A percentile compares a stretch with the other conserved stretches of the same genome.
Conservation (phyloP, 306 rosid genomes). For the Delonix regia region DNA sequence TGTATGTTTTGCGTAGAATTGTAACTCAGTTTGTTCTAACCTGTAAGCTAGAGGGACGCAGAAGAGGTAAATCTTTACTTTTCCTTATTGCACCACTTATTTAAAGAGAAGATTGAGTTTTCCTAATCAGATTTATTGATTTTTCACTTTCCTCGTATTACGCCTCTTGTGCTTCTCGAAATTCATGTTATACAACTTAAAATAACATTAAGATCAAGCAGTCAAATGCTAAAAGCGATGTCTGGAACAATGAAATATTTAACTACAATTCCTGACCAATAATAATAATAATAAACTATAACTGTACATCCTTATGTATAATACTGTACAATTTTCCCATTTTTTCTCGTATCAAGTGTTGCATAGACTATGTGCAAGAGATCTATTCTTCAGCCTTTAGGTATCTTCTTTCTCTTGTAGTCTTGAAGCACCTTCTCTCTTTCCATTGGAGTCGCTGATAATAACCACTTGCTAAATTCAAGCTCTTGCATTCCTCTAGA, state of each 20-base stretch:
- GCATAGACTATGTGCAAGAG: conserved; percentile 1
- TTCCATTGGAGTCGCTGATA: conserved; percentile 67
- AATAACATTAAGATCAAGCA: conserved; percentile 10
- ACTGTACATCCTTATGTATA: conserved; percentile 31
- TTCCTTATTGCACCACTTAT: background rate
- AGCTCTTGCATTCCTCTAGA: conserved; percentile 69
- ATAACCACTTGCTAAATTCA: conserved; percentile 84
- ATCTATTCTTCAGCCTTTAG: conserved; percentile 39
- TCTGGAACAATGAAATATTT: background rate
- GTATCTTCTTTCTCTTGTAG: conserved; percentile 60
- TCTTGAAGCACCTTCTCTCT: conserved; percentile 67
- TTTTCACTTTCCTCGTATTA: too few species aligned
- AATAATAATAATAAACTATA: too few species aligned
- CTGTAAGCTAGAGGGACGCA: background rate
- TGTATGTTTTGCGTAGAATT: conserved; percentile 16
- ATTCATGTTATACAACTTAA: background rate
- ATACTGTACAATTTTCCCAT: conserved; percentile 9
- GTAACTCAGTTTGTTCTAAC: background rate
- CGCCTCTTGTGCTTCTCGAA: background rate
- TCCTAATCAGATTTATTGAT: background rate
- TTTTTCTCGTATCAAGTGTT: background rate
- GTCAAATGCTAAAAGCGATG: background rate
- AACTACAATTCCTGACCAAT: background rate
- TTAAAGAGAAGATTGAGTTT: background rate
- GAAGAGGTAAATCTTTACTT: background rate